Base-by-base conservation (phyloP, 2,329 filamentous ascomycete species). In the Podosphaera aphanis region DNA sequence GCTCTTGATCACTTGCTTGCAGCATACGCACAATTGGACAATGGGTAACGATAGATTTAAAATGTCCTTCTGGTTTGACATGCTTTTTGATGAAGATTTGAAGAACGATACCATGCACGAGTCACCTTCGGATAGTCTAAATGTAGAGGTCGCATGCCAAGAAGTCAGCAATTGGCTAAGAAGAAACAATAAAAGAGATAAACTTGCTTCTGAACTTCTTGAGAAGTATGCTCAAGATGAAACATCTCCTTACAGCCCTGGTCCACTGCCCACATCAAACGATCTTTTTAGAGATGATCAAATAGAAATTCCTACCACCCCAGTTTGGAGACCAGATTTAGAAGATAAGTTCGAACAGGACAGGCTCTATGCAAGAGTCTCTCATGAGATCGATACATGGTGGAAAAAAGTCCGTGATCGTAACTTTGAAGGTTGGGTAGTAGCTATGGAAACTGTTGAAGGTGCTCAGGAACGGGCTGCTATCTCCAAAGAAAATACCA, bases 11-110 rank as follows among this genome's bases (percentile, higher is more conserved):
- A 78, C 74, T 0, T 73, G 71, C 2, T 60, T 79, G 11, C 75
- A 79, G 53, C 74, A 79, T 56, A 71, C 73, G 1, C 74, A 79
- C 52, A 79, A 79, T 57, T 78, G 75, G 73, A 76, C 73, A 1
- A 74, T 74, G 47, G 77, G 77, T 49, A 75, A 79, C 53, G 74
- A 79, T 54, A 64, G 75, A 31, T 78, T 78, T 59, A 79, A 79
- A 57, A 79, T 78, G 73, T 67, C 70, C 0, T 79, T 79, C 49
- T 79, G 75, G 74, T 72, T 71, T 47, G 71, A 74, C 46, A 71
- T 78, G 23, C 61, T 79, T 6, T 77, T 77, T 46, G 74, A 79
- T 46, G 72, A 69, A 36, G 63, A 73, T 25, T 44, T 59, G 23
- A 64, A 67, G 2, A 67, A 73, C 33, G 71, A 76, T 47, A 61